phyloP scores from a whole-genome alignment of 306 rosid genomes.

The Geum urbanum region DNA sequence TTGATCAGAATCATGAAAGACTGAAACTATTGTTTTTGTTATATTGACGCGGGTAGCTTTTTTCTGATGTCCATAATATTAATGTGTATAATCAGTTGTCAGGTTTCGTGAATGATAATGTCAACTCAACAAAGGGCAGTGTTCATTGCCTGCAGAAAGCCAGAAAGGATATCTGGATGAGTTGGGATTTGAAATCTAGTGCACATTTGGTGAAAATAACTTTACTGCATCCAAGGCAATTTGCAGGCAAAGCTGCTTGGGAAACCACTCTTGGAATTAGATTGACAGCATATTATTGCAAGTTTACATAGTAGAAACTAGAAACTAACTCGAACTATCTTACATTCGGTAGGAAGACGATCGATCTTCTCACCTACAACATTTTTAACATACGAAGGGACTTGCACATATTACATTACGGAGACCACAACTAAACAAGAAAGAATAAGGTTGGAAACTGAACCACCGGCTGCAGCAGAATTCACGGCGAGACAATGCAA shows the following conservation, averaged over 20 bases:
- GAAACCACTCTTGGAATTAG: neutral
- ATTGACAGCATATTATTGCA: slow-evolving; percentile 17
- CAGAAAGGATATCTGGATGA: neutral
- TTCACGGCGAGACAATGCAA: slow-evolving; percentile 49
- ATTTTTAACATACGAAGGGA: slow-evolving; percentile 23
- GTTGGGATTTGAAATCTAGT: neutral
- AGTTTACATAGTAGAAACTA: slow-evolving; percentile 32
- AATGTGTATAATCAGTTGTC: neutral
- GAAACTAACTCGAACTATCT: slow-evolving; percentile 19
- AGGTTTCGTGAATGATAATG: neutral
- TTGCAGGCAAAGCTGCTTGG: neutral
- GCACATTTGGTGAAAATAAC: neutral
- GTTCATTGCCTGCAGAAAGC: neutral
- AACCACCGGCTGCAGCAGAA: slow-evolving; percentile 18
- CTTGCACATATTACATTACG: slow-evolving; percentile 36
- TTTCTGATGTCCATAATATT: neutral
- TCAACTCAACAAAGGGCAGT: neutral
- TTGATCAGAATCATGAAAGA: neutral
- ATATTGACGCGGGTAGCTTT: neutral
- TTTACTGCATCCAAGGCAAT: neutral
- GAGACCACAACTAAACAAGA: slow-evolving; percentile 34
- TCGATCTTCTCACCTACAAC: slow-evolving; percentile 24
- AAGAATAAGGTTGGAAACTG: slow-evolving; percentile 24
- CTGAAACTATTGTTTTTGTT: neutral
- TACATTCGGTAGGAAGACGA: slow-evolving; percentile 29